Evolutionary conservation across 148 eudicot genomes (phyloP), one percentile per base, ranked within the genome.

Genomic region (Amaranthus hypochondriacus): DNA sequence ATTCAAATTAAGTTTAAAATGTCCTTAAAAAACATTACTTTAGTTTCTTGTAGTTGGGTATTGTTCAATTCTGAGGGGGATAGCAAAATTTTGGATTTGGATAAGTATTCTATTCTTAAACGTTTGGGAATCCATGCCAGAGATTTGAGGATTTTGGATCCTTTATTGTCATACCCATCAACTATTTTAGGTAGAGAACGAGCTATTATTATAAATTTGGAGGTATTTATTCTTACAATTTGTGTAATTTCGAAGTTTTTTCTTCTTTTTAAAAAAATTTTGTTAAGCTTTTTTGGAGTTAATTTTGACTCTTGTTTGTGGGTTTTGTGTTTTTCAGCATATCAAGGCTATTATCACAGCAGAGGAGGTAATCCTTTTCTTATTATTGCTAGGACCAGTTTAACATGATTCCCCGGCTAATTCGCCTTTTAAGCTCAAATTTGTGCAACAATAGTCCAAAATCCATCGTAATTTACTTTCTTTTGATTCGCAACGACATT

Each of bases 281-380:
- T 49, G 10, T 28, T 28, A 5, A 7, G 21, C 11, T 59, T 75
- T 61, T 28, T 54, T 46, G 4, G 3, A 46, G 4, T 21, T 51
- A 46, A 62, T 39, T 58, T 60, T 43, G 11, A 59, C 66, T 69
- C 68, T 43, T 61, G 5, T 64, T 43, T 70, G 63, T 74, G 68
- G 39, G 11, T 75, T 72, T 4, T 66, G 64, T 28, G 57, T 62
- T 58, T 74, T 81, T 72, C 88, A 92, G 97, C 97, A 92, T 73
- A 88, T 92, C 75, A 92, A 92, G 77, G 97, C 96, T 48, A 92
- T 90, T 9, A 87, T 90, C 68, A 92, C 97, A 28, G 86, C 89
- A n/a, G 91, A 92, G 48, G 97, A 92, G 97, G 97, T 92, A 82
- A 73, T 0, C 47, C 5, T 21, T 56, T 67, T 14, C 14, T 42